Percentiles rank a stretch among this genome's conserved stretches.
phyloP scores from a whole-genome alignment of 148 eudicot species.

The Rhododendron molle region DNA sequence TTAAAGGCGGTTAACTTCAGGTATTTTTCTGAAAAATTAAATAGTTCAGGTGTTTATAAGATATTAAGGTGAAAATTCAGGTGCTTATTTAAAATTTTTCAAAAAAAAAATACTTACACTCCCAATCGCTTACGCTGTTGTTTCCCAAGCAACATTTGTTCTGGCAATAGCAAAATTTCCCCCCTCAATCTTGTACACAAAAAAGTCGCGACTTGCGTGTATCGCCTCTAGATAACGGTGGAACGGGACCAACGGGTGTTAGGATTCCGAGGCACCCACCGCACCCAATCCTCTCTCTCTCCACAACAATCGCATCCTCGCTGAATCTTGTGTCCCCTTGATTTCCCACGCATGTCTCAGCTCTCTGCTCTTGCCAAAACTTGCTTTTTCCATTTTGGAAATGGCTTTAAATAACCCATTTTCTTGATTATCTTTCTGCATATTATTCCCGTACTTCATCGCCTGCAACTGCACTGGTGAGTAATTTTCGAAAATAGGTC shows the following conservation, averaged over 20 bases:
- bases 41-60: too few relatives aligned
- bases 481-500: not conserved
- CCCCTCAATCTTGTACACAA: not conserved
- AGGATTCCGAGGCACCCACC: not conserved
- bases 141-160: not conserved
- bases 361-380: not conserved
- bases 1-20: too few relatives aligned
- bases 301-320: not conserved
- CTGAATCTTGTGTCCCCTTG: slow-evolving; percentile 15
- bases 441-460: slow-evolving; percentile 8
- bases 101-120: not conserved
- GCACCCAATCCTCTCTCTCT: not conserved
- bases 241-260: not conserved
- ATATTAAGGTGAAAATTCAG: too few relatives aligned
- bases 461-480: slow-evolving; percentile 11
- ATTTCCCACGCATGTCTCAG: slow-evolving; percentile 18
- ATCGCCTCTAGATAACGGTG: slow-evolving; percentile 8
- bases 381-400: not conserved
- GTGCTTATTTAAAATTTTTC: too few relatives aligned
- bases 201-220: not conserved
- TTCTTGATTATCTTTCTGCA: not conserved
- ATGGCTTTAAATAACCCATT: slow-evolving; percentile 1
- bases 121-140: not conserved
- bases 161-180: not conserved
- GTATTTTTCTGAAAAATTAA: too few relatives aligned